Conservation (phyloP, 768 basidiomycete genomes). For the Trametopsis cervina region DNA sequence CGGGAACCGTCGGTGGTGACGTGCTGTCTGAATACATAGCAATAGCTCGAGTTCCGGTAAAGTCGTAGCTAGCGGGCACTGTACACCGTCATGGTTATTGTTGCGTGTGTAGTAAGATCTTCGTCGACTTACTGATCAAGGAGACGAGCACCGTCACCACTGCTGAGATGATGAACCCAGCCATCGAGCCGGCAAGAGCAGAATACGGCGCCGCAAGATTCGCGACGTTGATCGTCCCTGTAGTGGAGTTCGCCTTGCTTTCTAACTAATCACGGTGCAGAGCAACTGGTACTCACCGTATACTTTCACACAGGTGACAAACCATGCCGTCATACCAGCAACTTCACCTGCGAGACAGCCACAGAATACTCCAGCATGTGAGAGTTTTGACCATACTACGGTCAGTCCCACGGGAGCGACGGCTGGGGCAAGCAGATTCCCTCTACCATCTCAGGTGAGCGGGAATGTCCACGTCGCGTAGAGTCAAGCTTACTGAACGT, state of each 20-base stretch:
- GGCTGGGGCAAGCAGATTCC: constrained; percentile 41
- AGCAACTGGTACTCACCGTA: constrained; percentile 24
- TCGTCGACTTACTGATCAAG: constrained; percentile 9
- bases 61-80: constrained; percentile 31
- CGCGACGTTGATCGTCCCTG: neutral
- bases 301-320: constrained; percentile 45
- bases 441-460: constrained; percentile 24
- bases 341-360: constrained; percentile 36
- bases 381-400: constrained; percentile 40
- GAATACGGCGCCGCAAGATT: constrained; percentile 4
- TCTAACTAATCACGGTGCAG: too few relatives aligned
- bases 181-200: constrained; percentile 3
- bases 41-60: constrained; percentile 26
- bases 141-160: constrained; percentile 24
- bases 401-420: constrained; percentile 44
- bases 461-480: neutral
- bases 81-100: neutral
- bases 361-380: constrained; percentile 30
- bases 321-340: constrained; percentile 42
- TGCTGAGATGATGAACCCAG: constrained; percentile 1
- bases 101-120: neutral
- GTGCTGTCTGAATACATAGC: constrained; percentile 21
- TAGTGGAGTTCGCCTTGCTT: neutral
- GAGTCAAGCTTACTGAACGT: constrained; percentile 34
- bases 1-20: neutral